phyloP scores from a whole-genome alignment of 768 basidiomycete species.

The Sporobolomyces phaffii region DNA sequence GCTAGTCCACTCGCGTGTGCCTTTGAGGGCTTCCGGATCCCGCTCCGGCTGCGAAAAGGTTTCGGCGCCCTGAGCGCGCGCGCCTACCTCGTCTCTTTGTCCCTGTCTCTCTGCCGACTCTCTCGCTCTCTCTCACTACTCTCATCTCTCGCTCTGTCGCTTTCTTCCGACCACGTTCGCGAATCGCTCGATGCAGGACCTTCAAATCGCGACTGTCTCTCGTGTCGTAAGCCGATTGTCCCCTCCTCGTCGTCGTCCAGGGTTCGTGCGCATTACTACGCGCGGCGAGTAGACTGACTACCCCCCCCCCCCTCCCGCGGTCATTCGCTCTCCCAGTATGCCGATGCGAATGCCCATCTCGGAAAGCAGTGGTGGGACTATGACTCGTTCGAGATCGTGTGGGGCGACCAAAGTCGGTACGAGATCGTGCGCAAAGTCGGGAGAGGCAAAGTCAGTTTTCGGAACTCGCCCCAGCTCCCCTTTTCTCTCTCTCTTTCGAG shows the following conservation, averaged over 20 bases:
- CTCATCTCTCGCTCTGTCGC: background rate
- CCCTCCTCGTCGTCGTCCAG: too few species aligned
- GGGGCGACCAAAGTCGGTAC: conserved; percentile 34
- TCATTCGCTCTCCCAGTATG: too few species aligned
- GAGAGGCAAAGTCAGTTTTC: conserved; percentile 21
- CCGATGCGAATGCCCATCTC: conserved; percentile 17
- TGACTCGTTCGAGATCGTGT: background rate
- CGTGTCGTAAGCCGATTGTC: background rate
- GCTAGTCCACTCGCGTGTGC: too few species aligned
- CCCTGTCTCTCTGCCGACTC: background rate
- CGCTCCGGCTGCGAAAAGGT: too few species aligned
- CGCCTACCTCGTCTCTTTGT: background rate
- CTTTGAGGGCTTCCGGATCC: too few species aligned
- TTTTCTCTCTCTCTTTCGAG: background rate
- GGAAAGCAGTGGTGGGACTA: conserved; percentile 28
- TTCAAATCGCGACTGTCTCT: background rate
- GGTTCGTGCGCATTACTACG: too few species aligned
- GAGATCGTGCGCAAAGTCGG: conserved; percentile 35
- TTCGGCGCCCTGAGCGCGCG: background rate
- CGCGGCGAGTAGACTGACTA: too few species aligned
- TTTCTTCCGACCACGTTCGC: background rate
- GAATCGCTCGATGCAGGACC: background rate
- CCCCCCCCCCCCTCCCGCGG: too few species aligned
- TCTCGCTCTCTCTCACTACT: background rate
- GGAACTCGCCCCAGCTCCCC: background rate